phyloP scores from a whole-genome alignment of 1,284 basidiomycete genomes.

The Leccinum pachyderme region DNA sequence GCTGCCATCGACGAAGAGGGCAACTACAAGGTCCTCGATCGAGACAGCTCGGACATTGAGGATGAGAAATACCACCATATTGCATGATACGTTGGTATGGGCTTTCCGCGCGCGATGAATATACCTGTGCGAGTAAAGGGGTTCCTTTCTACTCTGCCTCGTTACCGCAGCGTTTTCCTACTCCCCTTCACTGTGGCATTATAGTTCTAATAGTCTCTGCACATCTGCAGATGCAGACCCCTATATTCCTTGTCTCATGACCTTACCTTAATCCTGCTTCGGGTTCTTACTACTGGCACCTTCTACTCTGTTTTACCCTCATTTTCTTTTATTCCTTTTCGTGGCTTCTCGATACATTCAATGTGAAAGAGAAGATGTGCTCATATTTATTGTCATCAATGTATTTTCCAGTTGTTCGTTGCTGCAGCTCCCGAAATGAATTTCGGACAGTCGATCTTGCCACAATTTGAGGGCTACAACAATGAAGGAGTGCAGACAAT shows the following conservation, averaged over 20 bases:
- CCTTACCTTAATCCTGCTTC: neutral
- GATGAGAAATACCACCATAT: slow-evolving; percentile 22
- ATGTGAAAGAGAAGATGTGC: neutral
- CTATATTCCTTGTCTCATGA: neutral
- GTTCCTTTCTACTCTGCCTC: neutral
- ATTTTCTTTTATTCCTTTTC: neutral
- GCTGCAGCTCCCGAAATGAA: neutral
- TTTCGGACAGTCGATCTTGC: too few species aligned
- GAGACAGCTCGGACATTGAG: slow-evolving; percentile 23
- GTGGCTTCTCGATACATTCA: neutral
- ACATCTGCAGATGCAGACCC: neutral
- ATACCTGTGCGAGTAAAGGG: slow-evolving; percentile 10
- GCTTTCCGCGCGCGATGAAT: neutral
- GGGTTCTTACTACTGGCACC: neutral
- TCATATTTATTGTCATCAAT: neutral
- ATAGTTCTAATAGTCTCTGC: slow-evolving; percentile 5
- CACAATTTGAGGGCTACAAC: neutral
- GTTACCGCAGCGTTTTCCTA: neutral
- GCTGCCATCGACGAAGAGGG: slow-evolving; percentile 22
- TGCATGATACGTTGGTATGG: slow-evolving; percentile 9
- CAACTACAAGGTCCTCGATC: slow-evolving; percentile 18
- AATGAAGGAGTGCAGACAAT: neutral
- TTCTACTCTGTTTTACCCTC: neutral
- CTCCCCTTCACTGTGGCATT: slow-evolving; percentile 3
- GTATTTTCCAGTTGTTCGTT: neutral